Evolutionary conservation across 768 basidiomycete species (phyloP).

Genomic region (Daedalea quercina): DNA sequence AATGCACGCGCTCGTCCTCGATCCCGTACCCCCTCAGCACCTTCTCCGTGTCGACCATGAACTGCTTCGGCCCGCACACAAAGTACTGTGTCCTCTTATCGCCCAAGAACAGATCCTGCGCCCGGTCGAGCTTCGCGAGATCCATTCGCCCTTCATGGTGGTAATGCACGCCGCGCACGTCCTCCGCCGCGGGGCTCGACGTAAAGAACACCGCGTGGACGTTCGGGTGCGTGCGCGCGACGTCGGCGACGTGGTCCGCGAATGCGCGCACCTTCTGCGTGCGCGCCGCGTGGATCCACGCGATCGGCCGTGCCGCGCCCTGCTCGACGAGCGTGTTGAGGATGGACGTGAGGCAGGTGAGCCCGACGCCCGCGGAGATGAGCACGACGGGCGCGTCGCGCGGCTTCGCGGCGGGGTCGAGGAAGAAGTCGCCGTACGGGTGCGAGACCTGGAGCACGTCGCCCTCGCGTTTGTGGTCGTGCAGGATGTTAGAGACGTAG

Average conservation of each 20-base stretch:
- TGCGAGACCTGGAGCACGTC: conserved; percentile 14
- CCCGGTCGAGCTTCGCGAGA: conserved; percentile 6
- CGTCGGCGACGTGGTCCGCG: conserved; percentile 7
- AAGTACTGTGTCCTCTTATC: conserved; percentile 14
- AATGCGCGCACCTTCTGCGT: conserved; percentile 12
- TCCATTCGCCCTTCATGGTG: conserved; percentile 13
- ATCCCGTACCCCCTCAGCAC: conserved; percentile 13
- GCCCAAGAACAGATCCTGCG: conserved; percentile 6
- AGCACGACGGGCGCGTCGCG: conserved; percentile 16
- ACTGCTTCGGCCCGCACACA: conserved; percentile 17
- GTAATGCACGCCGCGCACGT: conserved; percentile 9
- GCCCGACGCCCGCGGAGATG: conserved; percentile 20
- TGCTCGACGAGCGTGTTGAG: conserved; percentile 15
- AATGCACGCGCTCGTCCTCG: conserved; percentile 9
- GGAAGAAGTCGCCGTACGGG: conserved; percentile 22
- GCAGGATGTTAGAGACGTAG: conserved; percentile 20
- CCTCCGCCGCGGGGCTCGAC: conserved; percentile 7
- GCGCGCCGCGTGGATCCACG: conserved; percentile 19
- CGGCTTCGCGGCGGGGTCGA: conserved; percentile 9
- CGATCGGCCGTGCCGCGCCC: conserved; percentile 5
- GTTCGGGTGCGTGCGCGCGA: conserved; percentile 8
- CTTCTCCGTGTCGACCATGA: conserved; percentile 13
- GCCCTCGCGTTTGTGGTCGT: conserved; percentile 15
- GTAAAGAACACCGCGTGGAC: conserved; percentile 11
- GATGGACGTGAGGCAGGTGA: conserved; percentile 19